These are phyloP conservation scores for Aspergillus novoparasiticus DNA, from an alignment of 2,329 filamentous ascomycete genomes.

Conservation along the genomic window DNA sequence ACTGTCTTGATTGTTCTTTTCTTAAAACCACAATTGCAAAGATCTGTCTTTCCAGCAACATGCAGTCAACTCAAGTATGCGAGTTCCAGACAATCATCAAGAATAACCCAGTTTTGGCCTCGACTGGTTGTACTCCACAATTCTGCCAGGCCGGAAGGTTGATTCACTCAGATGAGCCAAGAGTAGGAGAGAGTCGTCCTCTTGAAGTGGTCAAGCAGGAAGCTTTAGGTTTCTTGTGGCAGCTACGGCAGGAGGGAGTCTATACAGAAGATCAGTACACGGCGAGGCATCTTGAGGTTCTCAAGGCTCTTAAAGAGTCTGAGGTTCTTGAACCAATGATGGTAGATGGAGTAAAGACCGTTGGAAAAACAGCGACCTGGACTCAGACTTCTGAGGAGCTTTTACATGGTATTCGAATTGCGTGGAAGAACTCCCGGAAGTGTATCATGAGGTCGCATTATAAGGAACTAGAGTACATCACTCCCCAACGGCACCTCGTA, in stretches of 20 bases:
- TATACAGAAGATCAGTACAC: neutral
- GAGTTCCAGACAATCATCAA: conserved; percentile 5
- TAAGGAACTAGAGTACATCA: neutral
- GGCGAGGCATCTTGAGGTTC: neutral
- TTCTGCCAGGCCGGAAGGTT: conserved; percentile 4
- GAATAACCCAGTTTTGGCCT: neutral
- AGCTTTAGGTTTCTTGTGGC: neutral
- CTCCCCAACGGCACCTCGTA: neutral
- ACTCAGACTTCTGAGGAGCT: conserved; percentile 1
- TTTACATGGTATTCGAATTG: neutral
- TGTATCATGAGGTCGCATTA: conserved; percentile 8
- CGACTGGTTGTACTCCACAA: neutral
- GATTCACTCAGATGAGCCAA: conserved; percentile 4
- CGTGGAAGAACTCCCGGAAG: conserved; percentile 6
- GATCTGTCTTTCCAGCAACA: neutral
- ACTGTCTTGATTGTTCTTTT: neutral
- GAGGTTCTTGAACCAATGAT: neutral
- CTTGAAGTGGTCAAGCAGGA: conserved; percentile 4
- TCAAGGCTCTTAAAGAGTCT: neutral
- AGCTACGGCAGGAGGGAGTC: conserved; percentile 4
- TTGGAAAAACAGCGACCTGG: conserved; percentile 2
- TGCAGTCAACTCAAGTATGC: neutral
- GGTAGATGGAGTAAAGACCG: neutral
- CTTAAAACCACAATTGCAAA: neutral
- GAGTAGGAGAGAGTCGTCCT: conserved; percentile 1